Percentiles rank a stretch among this genome's conserved stretches.
Evolutionary conservation across 345 rosid genomes (phyloP).

Genomic region (Toxicodendron radicans): DNA sequence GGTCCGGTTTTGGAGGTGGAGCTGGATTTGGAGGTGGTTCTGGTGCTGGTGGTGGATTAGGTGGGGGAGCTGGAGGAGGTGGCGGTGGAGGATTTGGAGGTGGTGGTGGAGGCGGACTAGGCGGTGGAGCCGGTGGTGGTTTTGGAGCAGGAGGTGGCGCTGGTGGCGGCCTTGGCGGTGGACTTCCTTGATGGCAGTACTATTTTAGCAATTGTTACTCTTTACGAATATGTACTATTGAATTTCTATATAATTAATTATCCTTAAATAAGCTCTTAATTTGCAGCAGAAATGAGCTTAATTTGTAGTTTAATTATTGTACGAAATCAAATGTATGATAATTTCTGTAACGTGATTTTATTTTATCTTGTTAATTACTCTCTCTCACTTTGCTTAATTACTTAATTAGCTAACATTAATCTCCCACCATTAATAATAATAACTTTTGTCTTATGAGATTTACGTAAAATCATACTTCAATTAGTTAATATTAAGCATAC

Average conservation of each 20-base stretch:
- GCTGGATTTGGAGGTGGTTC: constrained; percentile 31
- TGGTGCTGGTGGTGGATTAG: constrained; percentile 33
- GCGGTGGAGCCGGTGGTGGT: constrained; percentile 32
- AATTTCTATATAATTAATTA: no score
- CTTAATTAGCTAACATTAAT: no score
- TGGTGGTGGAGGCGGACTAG: constrained; percentile 28
- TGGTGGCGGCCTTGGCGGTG: constrained; percentile 40
- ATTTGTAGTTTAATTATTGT: no score
- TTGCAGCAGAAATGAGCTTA: background rate
- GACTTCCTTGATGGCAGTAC: constrained; percentile 23
- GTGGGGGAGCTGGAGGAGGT: constrained; percentile 34
- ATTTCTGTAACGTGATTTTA: no score
- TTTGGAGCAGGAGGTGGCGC: constrained; percentile 28
- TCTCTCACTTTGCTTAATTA: no score
- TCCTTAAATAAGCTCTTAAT: background rate
- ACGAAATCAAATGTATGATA: no score
- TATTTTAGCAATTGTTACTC: background rate
- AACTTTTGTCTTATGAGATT: no score
- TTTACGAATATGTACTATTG: background rate
- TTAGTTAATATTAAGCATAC: no score
- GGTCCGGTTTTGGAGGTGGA: constrained; percentile 31
- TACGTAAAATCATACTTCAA: no score
- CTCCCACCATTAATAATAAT: no score
- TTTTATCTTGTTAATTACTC: no score
- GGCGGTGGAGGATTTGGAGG: constrained; percentile 31